Base-by-base conservation (phyloP, 768 basidiomycete genomes). In the Rhizopogon sp. region DNA sequence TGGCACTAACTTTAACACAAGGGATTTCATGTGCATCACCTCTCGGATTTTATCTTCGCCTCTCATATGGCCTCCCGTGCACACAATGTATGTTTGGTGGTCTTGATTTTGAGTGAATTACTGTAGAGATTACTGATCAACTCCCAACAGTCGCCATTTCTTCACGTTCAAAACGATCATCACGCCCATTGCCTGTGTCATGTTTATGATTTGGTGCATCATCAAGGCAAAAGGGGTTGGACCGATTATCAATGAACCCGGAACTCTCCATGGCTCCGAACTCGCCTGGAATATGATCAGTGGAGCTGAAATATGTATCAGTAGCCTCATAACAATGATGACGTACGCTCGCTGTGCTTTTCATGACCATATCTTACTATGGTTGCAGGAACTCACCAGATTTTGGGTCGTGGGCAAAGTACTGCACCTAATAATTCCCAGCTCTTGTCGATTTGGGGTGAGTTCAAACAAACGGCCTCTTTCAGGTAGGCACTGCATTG, bases 1-100 rank as follows among this genome's bases (percentile, higher is more conserved):
- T 56, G 87, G 87, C 39, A 88, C 81, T 33, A 85, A n/a, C n/a
- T n/a, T n/a, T n/a, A n/a, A 75, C 44, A 83, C 83, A 11, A 77
- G 78, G 45, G 81, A 86, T 71, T 86, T 85, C 60, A 73, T 88
- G 73, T 81, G 80, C 78, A 82, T 91, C 76, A 76, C 90, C 53
- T 91, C 88, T 75, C 89, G 86, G 83, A 69, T 90, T 16, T 76
- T 87, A 47, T 85, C 82, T 33, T 78, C 89, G 28, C 86, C 85
- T 16, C 84, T 83, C 8, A 85, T 89, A 59, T 88, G 84, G 83
- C 84, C 87, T 59, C 87, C 87, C 2, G 82, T 88, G 43, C 86
- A 90, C 72, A 77, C 84, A 65, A 84, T 87, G 84, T 83, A 64
- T 39, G 79, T 66, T 47, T 14, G 40, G 44, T 50, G 53, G 35